Base-by-base conservation (phyloP, 495 filamentous ascomycete genomes). In the Aspergillus sclerotioniger region DNA sequence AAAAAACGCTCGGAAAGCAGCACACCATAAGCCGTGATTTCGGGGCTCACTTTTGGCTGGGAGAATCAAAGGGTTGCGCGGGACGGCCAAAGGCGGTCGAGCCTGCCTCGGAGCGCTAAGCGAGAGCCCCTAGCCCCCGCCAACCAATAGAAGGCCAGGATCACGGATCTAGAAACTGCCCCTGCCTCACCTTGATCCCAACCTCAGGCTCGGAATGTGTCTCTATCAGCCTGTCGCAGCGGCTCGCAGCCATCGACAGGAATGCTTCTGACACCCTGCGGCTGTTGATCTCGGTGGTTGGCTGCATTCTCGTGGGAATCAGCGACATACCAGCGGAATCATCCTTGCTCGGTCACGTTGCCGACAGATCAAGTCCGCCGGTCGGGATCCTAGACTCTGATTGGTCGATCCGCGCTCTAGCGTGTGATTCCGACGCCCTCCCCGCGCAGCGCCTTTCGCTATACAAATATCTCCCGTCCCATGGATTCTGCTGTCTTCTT, bases 401-500 rank as follows among this genome's bases (percentile, higher is more conserved):
- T 80, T 80, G 76, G 76, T 57, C 47, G 69, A 72, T 73, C 63
- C 45, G 10, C 48, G 25, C 9, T 44, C 60, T 73, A 70, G 73
- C 67, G 76, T 60, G 73, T 79, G 76, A 78, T 78, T 72, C 67
- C 68, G 61, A 60, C 46, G 47, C 44, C 48, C 63, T 65, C 64
- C 68, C 71, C 68, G 63, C 67, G 62, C 59, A 59, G 62, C 43
- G 44, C 56, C 57, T 19, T 51, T 51, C 57, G 58, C 64, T 67
- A 69, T 76, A 80, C 72, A 81, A 81, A 80, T 80, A 80, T 72
- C 70, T 60, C 60, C 67, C 67, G 66, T 71, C 71, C 65, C 69
- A 64, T 56, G 63, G 48, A 56, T 57, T 62, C 57, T 60, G 56
- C 62, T 66, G 43, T 58, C 33, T 51, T 64, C 65, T 67, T 67